Base-by-base conservation (phyloP, 129 eudicot species). In the Oenanthe sinensis region DNA sequence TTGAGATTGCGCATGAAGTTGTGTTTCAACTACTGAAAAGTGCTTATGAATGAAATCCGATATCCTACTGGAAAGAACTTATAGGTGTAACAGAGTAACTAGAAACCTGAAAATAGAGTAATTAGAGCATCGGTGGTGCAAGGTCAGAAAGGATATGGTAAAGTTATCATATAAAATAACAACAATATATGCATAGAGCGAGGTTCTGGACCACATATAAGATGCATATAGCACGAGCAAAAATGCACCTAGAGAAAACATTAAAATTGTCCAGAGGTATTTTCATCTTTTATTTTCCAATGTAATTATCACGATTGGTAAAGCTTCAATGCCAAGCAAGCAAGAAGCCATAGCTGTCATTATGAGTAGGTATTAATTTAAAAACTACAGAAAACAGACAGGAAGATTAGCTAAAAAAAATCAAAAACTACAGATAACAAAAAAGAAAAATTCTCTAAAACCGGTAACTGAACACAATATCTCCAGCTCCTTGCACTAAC, bases 1-100 rank as follows among this genome's bases (percentile, higher is more conserved):
- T 91, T 94, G 74, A 91, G 84, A 81, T 86, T 91, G 82, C 73
- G 88, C 98, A 91, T 93, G 60, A 8, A 15, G 72, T 70, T 44
- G n/a, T 37, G 19, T 36, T 42, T 33, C 33, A 70, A 71, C 42
- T 33, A 0, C 28, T n/a, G 22, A 43, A 71, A 77, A 42, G 43
- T 2, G 40, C 8, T 22, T 37, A 43, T 36, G 55, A 52, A 62
- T 15, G 71, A 26, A 63, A 19, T 78, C 46, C 28, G 17, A 77
- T 42, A 5, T n/a, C 47, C 40, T 15, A 17, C 63, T 43, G 37
- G 72, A 2, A 52, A 58, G 71, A 58, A 22, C 22, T 2, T 16
- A 39, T 10, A 44, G 36, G 40, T 17, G 15, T 50, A 46, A 65
- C 26, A 16, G 11, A 78, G 24, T 22, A 15, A 62, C 33, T n/a